Evolutionary conservation across 768 basidiomycete species (phyloP), one percentile per base, ranked within the genome.

Genomic region (Mycena galopus): DNA sequence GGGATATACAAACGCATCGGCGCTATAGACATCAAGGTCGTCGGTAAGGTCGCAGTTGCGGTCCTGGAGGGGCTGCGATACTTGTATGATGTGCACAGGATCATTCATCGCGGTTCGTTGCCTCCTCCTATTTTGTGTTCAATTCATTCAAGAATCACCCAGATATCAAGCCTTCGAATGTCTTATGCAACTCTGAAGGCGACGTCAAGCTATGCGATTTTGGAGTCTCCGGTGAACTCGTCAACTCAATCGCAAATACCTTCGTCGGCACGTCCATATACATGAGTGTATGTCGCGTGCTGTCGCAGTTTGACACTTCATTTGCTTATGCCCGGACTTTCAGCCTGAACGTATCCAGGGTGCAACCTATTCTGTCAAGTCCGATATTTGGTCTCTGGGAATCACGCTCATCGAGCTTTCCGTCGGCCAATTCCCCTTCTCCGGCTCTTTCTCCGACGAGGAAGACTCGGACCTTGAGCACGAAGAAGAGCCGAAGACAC

Each of bases 121-220:
- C 59, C n/a, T 62, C 72, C 71, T 73, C 73, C 77, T 75, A 77
- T 78, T 73, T 80, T 72, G 78, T 72, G 78, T 65, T 44, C 51
- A 39, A 61, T 63, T 53, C 39, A 61, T 60, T 60, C 61, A 25
- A 37, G 0, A 7, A n/a, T 2, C 42, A 19, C 8, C 35, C 78
- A 99, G 98, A 99, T 79, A 98, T 99, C 88, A 99, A 99, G 83
- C 98, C 98, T 23, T 98, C 96, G 16, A 99, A 99, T 79, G 98
- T 99, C 74, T 86, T 99, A 53, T 96, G 89, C 84, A 99, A 98
- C 80, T 98, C 97, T 3, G 86, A 88, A 56, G 98, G 98, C 39
- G 92, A 98, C 76, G 96, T 99, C 88, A 99, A 99, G 85, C 96
- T 99, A 63, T 98, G 97, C 78, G 98, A 99, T 82, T 99, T 99